Conservation (phyloP, 352 stramenopile genomes). For the Elongisporangium undulatum region DNA sequence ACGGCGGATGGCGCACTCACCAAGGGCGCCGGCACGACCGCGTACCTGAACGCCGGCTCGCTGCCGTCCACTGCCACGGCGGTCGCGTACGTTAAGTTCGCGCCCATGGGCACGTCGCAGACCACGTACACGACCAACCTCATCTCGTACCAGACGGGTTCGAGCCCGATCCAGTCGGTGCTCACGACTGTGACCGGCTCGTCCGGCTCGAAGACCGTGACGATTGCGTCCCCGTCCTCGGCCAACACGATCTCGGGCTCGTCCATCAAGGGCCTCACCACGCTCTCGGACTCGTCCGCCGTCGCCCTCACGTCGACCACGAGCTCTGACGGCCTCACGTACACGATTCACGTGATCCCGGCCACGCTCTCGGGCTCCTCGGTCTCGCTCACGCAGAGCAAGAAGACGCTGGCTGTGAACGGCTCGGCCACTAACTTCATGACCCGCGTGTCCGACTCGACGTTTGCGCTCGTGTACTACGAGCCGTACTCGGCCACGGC, state of each 20-base stretch:
- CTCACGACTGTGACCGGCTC: constrained; percentile 48
- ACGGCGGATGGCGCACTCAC: constrained; percentile 35
- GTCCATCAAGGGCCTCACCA: constrained; percentile 56
- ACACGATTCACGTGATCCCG: constrained; percentile 39
- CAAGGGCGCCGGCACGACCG: constrained; percentile 62
- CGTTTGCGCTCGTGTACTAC: constrained; percentile 64
- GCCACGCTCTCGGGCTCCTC: constrained; percentile 38
- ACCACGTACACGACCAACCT: constrained; percentile 40
- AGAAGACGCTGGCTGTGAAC: constrained; percentile 44
- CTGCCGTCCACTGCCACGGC: constrained; percentile 42
- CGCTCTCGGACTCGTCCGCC: constrained; percentile 53
- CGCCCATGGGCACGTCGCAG: constrained; percentile 44
- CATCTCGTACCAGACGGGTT: constrained; percentile 55
- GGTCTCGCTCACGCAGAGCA: constrained; percentile 34
- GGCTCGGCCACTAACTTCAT: constrained; percentile 68
- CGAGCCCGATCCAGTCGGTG: constrained; percentile 31
- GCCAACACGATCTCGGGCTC: constrained; percentile 46
- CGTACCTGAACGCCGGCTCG: constrained; percentile 49
- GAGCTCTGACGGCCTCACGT: constrained; percentile 27
- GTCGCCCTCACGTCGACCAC: constrained; percentile 50
- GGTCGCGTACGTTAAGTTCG: constrained; percentile 55
- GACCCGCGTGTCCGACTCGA: constrained; percentile 52
- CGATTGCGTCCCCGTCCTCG: constrained; percentile 27
- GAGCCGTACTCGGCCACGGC: constrained; percentile 44
- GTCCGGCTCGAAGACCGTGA: constrained; percentile 38